Base-by-base conservation (phyloP, 2,329 filamentous ascomycete genomes). In the Cercospora zeae-maydis region DNA sequence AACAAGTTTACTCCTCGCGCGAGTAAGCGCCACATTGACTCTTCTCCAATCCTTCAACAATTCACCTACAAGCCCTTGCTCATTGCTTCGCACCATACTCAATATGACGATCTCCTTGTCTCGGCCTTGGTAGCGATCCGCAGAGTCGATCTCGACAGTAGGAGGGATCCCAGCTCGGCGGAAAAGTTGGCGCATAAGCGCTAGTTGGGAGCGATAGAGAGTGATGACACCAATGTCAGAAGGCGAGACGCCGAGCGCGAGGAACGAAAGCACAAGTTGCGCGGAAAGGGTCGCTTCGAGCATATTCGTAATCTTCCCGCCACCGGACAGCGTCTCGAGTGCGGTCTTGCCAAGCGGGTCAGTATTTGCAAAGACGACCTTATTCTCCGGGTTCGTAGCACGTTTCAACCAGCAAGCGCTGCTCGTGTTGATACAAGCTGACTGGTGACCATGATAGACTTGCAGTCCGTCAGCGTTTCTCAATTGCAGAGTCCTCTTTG, bases 91-190 rank as follows among this genome's bases (percentile, higher is more conserved):
- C 13, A 98, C 95, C 31, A 96, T 88, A 60, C 87, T 91, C 8
- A 99, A 83, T 13, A 99, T 86, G 0, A 98, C 85, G 2, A 96
- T 88, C 73, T 96, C 92, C 75, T 99, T 99, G 78, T 99, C 95
- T 9, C 95, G 86, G 6, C 95, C 95, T 75, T 99, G 95, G 76
- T 96, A 99, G 49, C 93, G 92, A 77, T 99, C 95, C 2, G 95
- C 93, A 0, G 95, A 98, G 77, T 99, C 92, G 84, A 98, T 92
- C 77, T 99, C 95, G 1, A 99, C 87, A 1, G 85, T 84, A 0
- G 78, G 0, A 81, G 78, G 49, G 70, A 78, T 52, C 69, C 77
- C 67, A 63, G 75, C 61, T 2, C 63, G 58, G 19, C 69, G 70
- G 34, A 96, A 84, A 10, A 82, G 83, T 64, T 93, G 86, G 67